A percentile compares a stretch with the other conserved stretches of the same genome.
Evolutionary conservation across 1,284 basidiomycete species (phyloP).

Genomic region (Porogramme epimiltina): DNA sequence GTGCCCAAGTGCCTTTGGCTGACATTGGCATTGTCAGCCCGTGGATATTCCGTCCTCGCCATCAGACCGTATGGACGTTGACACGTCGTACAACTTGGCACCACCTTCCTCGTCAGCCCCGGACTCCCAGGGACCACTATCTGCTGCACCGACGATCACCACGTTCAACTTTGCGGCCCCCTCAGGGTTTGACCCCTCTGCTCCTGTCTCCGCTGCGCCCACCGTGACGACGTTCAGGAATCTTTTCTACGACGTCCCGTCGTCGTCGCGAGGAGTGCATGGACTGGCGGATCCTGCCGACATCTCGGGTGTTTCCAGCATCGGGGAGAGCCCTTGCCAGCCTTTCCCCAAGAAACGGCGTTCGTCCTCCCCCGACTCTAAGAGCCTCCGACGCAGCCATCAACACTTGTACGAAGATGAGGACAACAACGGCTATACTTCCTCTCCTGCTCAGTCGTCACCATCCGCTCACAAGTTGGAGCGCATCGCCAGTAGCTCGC

Average conservation of each 20-base stretch:
- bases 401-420: slow-evolving; percentile 25
- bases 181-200: slow-evolving; percentile 13
- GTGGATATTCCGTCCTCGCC: slow-evolving; percentile 30
- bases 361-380: slow-evolving; percentile 64
- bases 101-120: slow-evolving; percentile 27
- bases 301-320: slow-evolving; percentile 26
- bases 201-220: slow-evolving; percentile 52
- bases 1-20: slow-evolving; percentile 5
- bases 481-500: slow-evolving; percentile 45
- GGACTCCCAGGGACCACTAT: slow-evolving; percentile 21
- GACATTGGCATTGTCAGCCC: slow-evolving; percentile 23
- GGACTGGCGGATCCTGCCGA: slow-evolving; percentile 18
- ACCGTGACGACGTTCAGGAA: slow-evolving; percentile 53
- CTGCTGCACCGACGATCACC: slow-evolving; percentile 31
- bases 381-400: slow-evolving; percentile 35
- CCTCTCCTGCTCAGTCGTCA: slow-evolving; percentile 62
- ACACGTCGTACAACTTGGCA: slow-evolving; percentile 44
- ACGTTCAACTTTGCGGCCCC: slow-evolving; percentile 30
- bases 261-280: slow-evolving; percentile 36
- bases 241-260: slow-evolving; percentile 62
- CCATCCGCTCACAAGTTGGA: slow-evolving; percentile 68
- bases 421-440: slow-evolving; percentile 35
- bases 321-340: slow-evolving; percentile 44
- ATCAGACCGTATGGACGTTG: slow-evolving; percentile 76
- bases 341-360: slow-evolving; percentile 65